Conservation (phyloP, 2,329 filamentous ascomycete species). For the Pseudopyricularia javanii region DNA sequence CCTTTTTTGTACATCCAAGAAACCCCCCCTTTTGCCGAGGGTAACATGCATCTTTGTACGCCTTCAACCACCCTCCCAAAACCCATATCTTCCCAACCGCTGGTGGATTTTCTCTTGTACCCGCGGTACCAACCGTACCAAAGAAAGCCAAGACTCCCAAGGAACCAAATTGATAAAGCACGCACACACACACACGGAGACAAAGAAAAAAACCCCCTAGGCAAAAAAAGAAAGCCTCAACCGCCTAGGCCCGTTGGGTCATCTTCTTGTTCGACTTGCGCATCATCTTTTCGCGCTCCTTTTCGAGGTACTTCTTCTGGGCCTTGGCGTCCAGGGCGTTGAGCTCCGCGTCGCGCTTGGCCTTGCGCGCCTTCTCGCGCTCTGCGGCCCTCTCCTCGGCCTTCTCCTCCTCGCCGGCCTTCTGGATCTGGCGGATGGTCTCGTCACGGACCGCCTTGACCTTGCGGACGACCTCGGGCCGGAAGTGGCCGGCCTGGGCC, state of each 20-base stretch:
- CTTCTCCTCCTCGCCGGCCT: slow-evolving; percentile 66
- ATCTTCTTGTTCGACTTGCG: slow-evolving; percentile 42
- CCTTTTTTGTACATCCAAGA: no score
- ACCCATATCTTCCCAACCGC: no score
- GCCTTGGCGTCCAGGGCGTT: slow-evolving; percentile 67
- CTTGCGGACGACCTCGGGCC: slow-evolving; percentile 79
- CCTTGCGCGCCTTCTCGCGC: slow-evolving; percentile 68
- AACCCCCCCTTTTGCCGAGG: no score
- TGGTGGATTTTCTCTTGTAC: no score
- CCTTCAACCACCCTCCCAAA: neutral
- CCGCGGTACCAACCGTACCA: neutral
- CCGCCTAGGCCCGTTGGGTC: slow-evolving; percentile 28
- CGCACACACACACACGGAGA: no score
- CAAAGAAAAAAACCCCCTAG: neutral
- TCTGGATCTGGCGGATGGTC: slow-evolving; percentile 67
- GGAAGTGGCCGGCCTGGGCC: slow-evolving; percentile 68
- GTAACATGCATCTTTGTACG: no score
- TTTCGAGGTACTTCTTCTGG: slow-evolving; percentile 75
- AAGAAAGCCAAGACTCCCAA: no score
- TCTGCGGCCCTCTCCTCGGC: slow-evolving; percentile 64
- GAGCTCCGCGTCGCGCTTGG: slow-evolving; percentile 76
- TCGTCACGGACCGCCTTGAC: slow-evolving; percentile 70
- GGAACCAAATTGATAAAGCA: no score
- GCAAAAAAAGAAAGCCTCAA: neutral
- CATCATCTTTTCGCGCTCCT: slow-evolving; percentile 64